Percentiles rank a stretch among this genome's conserved stretches.
These are phyloP conservation scores for Hygrocybe coccinea DNA, from an alignment of 768 basidiomycete genomes.

Conservation along the genomic window DNA sequence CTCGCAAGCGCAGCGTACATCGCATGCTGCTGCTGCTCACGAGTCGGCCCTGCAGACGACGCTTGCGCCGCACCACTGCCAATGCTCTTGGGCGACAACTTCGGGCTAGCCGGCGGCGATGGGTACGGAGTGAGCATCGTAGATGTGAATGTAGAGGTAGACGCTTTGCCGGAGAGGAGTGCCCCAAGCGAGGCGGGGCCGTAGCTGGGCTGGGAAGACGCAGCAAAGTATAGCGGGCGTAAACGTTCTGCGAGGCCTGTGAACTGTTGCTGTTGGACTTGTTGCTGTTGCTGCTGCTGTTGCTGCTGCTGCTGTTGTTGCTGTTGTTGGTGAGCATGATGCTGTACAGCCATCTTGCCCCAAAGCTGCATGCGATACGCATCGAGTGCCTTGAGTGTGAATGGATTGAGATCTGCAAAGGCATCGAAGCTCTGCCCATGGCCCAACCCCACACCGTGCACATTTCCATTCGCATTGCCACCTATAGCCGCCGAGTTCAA, in stretches of 20 bases:
- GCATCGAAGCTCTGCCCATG: constrained; percentile 56
- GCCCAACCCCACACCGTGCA: constrained; percentile 9
- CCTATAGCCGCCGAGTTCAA: constrained; percentile 41
- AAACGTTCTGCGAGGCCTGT: constrained; percentile 40
- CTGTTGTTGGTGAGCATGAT: constrained; percentile 37
- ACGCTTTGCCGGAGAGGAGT: constrained; percentile 47
- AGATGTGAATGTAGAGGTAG: constrained; percentile 16
- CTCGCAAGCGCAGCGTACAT: constrained; percentile 71
- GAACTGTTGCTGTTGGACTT: constrained; percentile 17
- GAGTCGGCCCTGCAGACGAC: constrained; percentile 15
- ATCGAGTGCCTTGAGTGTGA: constrained; percentile 84
- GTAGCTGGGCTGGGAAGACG: constrained; percentile 18
- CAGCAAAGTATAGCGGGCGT: constrained; percentile 37
- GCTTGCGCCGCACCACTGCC: neutral
- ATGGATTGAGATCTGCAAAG: constrained; percentile 75
- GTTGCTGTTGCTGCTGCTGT: constrained; percentile 36
- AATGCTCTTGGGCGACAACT: neutral
- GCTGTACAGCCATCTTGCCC: constrained; percentile 84
- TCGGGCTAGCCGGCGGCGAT: constrained; percentile 3
- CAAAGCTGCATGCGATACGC: constrained; percentile 89
- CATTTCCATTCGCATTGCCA: constrained; percentile 12
- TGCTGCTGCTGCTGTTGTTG: constrained; percentile 31
- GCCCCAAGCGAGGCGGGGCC: constrained; percentile 18
- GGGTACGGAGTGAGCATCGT: constrained; percentile 7
- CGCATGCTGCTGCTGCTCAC: constrained; percentile 39